Percentiles rank a stretch among this genome's conserved stretches.
phyloP scores from a whole-genome alignment of 768 basidiomycete genomes.

The Podaxis pistillaris region DNA sequence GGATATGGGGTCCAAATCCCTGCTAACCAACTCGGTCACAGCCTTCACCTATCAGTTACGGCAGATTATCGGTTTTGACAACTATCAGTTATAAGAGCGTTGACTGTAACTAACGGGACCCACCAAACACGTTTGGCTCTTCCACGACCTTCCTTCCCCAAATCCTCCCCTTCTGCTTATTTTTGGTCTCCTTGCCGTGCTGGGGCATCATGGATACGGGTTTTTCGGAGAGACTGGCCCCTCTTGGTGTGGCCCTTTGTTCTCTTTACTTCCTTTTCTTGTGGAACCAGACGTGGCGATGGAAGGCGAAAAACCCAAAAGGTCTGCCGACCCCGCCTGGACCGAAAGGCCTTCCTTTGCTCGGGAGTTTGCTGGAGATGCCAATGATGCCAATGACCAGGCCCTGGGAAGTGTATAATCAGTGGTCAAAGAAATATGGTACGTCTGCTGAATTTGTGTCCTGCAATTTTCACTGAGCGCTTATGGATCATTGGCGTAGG shows the following conservation, averaged over 20 bases:
- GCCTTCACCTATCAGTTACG: no score
- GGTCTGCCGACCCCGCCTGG: constrained; percentile 20
- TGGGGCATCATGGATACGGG: background rate
- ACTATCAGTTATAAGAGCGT: no score
- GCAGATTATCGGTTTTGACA: no score
- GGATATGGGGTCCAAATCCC: no score
- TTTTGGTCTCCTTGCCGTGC: background rate
- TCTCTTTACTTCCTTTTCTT: background rate
- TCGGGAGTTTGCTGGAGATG: constrained; percentile 21
- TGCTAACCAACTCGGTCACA: no score
- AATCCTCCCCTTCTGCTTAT: background rate
- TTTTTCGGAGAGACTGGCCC: background rate
- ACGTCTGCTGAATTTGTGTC: background rate
- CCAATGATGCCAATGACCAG: constrained; percentile 19
- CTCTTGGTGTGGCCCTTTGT: background rate
- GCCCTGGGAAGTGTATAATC: constrained; percentile 21
- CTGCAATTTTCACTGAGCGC: background rate
- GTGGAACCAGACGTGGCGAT: background rate
- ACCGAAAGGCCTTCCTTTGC: constrained; percentile 19
- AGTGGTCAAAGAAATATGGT: constrained; percentile 24
- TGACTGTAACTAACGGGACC: background rate
- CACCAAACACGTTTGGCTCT: background rate
- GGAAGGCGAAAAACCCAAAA: background rate
- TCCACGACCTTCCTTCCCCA: background rate
- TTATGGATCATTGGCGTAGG: background rate